Percentiles rank a stretch among this genome's conserved stretches.
Evolutionary conservation across 148 eudicot genomes (phyloP).

Genomic region (Tetragonia tetragonoides): DNA sequence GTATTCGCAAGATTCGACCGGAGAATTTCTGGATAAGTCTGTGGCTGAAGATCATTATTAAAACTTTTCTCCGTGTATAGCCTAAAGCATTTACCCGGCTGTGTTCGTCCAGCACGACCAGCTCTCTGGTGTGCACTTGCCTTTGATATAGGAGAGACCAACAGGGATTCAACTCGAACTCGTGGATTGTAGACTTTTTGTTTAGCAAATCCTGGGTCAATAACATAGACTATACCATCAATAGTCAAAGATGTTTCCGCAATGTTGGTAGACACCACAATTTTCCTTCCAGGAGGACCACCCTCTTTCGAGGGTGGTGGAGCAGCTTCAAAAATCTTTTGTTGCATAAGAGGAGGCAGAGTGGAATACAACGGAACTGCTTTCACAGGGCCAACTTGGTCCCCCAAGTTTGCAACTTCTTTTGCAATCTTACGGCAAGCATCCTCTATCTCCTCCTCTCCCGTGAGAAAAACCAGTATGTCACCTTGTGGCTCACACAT

Average conservation of each 20-base stretch:
- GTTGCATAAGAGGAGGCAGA: conserved; percentile 77
- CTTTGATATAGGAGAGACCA: conserved; percentile 70
- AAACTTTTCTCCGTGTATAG: conserved; percentile 79
- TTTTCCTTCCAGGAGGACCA: conserved; percentile 71
- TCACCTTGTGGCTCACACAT: conserved; percentile 71
- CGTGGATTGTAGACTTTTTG: conserved; percentile 70
- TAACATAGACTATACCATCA: conserved; percentile 71
- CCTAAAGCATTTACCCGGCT: conserved; percentile 73
- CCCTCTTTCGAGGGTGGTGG: conserved; percentile 63
- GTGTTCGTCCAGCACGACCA: conserved; percentile 84
- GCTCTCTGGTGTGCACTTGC: conserved; percentile 78
- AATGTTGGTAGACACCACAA: conserved; percentile 70
- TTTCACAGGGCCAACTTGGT: conserved; percentile 54
- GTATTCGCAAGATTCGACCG: conserved; percentile 89
- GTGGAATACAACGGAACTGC: conserved; percentile 64
- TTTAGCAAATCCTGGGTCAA: conserved; percentile 71
- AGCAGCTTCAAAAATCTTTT: conserved; percentile 68
- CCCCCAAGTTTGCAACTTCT: conserved; percentile 51
- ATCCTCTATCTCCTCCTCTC: conserved; percentile 78
- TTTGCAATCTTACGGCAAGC: conserved; percentile 51
- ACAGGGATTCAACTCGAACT: conserved; percentile 63
- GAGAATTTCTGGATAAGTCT: conserved; percentile 84
- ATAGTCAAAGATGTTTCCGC: conserved; percentile 76
- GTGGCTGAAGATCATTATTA: conserved; percentile 74
- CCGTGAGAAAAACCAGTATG: conserved; percentile 69